Evolutionary conservation across 257 asterid species (phyloP), one percentile per base, ranked within the genome.

Genomic region (Primulina huaijiensis): DNA sequence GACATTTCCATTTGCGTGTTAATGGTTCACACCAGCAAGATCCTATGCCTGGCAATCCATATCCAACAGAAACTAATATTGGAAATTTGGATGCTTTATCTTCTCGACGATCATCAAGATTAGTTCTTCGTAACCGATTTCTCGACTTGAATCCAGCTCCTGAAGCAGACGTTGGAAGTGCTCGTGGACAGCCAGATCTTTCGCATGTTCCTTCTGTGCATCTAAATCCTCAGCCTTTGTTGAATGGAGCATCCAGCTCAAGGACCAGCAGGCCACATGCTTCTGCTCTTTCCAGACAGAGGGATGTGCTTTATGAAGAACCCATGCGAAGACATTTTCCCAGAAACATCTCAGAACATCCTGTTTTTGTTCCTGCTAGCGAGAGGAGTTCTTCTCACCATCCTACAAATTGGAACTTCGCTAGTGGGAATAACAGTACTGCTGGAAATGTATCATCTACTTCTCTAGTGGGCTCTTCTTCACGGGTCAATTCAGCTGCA

Each of bases 291-390:
- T 29, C 83, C 33, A 64, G 71, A 30, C 76, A 71, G 67, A 72
- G 77, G 67, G 65, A 73, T 72, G 66, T 73, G 14, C 71, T 79
- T 68, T 77, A 66, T 72, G 96, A 74, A 43, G 85, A 72, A 52
- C 78, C 87, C 17, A 46, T 67, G 20, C 37, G 82, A 29, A 72
- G 89, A 65, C 81, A 77, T 65, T 76, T 78, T 64, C 87, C 89
- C 1, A 82, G 95, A 76, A 87, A 82, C 87, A 81, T 90, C 52
- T 83, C 90, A 11, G 94, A 91, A 62, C 91, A 83, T 78, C 95
- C 97, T 25, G 71, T 90, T 74, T 86, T 89, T 77, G 67, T 84
- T 61, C 90, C 92, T 2, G 65, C 87, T 23, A 58, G 67, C 68
- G 96, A 83, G 40, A 73, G 76, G 35, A 81, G 76, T 75, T 71